phyloP scores from a whole-genome alignment of 768 basidiomycete genomes.

The Cantharellus anzutake region DNA sequence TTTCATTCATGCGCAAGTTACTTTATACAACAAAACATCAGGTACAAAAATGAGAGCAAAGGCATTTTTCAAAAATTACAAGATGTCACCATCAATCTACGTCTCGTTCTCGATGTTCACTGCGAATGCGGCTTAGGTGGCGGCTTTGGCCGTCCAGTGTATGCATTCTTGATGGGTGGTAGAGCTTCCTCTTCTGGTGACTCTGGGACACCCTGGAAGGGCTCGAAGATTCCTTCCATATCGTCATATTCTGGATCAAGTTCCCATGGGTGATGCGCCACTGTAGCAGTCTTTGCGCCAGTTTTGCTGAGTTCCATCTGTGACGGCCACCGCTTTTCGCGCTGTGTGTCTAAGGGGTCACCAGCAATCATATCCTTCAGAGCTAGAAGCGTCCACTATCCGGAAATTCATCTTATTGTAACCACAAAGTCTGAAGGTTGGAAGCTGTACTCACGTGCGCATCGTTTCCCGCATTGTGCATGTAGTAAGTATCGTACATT shows the following conservation, averaged over 20 bases:
- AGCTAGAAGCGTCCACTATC: slow-evolving; percentile 49
- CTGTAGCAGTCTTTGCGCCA: slow-evolving; percentile 5
- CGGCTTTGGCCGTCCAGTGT: too few relatives aligned
- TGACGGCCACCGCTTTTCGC: slow-evolving; percentile 58
- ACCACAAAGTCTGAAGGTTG: neutral
- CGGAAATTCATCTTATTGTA: neutral
- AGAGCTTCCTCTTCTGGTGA: too few relatives aligned
- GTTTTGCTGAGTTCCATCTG: neutral
- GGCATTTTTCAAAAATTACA: too few relatives aligned
- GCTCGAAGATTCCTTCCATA: slow-evolving; percentile 8
- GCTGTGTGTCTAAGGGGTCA: slow-evolving; percentile 51
- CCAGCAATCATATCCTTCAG: slow-evolving; percentile 56
- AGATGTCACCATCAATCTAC: too few relatives aligned
- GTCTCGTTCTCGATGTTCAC: too few relatives aligned
- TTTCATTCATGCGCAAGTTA: too few relatives aligned
- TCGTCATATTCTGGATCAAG: slow-evolving; percentile 9
- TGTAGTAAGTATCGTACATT: slow-evolving; percentile 27
- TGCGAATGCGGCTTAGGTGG: too few relatives aligned
- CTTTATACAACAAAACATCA: too few relatives aligned
- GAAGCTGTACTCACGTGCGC: slow-evolving; percentile 37
- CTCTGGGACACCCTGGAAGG: neutral
- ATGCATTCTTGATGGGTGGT: too few relatives aligned
- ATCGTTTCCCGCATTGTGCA: slow-evolving; percentile 82
- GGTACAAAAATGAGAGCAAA: too few relatives aligned
- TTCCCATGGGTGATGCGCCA: slow-evolving; percentile 5